Base-by-base conservation (phyloP, 306 rosid species). In the Rosa rugosa region DNA sequence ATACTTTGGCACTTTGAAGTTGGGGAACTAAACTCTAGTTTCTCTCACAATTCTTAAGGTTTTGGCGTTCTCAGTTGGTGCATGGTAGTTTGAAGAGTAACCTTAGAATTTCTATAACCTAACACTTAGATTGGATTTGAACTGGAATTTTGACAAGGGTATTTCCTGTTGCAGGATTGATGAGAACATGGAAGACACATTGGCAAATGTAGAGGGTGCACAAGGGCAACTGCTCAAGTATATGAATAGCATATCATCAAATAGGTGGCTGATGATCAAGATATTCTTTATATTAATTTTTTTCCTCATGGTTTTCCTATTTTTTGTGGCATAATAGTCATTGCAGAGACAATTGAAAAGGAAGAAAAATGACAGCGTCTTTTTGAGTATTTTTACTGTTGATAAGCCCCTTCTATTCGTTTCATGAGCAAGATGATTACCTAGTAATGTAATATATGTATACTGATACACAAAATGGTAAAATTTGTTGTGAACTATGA, bases 191-290 rank as follows among this genome's bases (percentile, higher is more conserved):
- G 97, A 96, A 17, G 99, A 96, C 84, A 86, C 99, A 3, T 74
- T 96, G 87, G 79, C 93, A 9, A 96, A 93, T 5, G 98, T 96
- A 57, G 99, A 96, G 79, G 99, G 98, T n/a, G 96, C 97, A 56
- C 98, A 96, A 84, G 98, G 96, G 72, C 89, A 88, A 10, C 71
- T 96, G 85, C 91, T 96, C 81, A 93, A 96, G 91, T 96, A 96
- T 87, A 89, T 96, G 80, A 93, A 87, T 84, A 90, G 89, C 92
- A 96, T 93, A 86, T 96, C 99, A 53, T 96, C 99, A 66, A 96
- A 96, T 84, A 91, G 96, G 92, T 96, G 99, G 99, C 85, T 93
- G 87, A 96, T 93, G 99, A 96, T 96, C 91, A 96, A 96, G 89
- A 96, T 96, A 84, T 96, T 96, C 96, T 96, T 96, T 89, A 94